These are phyloP conservation scores for Penicillium sclerotigenum DNA, from an alignment of 2,329 filamentous ascomycete species.

Conservation along the genomic window DNA sequence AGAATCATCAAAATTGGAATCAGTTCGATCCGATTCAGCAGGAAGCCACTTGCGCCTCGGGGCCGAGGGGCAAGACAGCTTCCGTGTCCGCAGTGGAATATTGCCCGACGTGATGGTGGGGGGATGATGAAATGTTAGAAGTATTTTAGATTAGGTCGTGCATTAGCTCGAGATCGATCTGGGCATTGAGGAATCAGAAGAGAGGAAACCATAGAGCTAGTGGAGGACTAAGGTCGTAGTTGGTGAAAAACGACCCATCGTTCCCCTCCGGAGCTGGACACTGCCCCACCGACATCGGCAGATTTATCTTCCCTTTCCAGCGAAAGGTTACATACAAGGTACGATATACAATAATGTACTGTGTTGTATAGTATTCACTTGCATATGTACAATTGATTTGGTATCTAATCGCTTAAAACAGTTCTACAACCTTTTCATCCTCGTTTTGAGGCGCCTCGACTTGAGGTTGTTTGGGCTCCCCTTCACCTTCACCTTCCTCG, in stretches of 20 bases:
- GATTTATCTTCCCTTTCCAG: neutral
- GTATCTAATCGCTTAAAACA: conserved; percentile 37
- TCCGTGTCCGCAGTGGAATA: conserved; percentile 25
- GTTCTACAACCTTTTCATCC: conserved; percentile 45
- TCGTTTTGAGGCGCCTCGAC: conserved; percentile 43
- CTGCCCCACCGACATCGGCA: conserved; percentile 5
- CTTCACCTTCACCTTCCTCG: conserved; percentile 57
- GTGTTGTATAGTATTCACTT: neutral
- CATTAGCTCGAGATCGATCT: conserved; percentile 10
- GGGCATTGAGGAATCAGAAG: conserved; percentile 4
- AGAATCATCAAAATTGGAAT: conserved; percentile 7
- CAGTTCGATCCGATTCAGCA: conserved; percentile 18
- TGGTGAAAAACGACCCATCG: neutral
- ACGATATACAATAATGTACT: neutral
- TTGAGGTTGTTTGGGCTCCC: conserved; percentile 34
- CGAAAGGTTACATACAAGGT: neutral
- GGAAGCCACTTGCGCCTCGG: conserved; percentile 23
- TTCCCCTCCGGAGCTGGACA: neutral
- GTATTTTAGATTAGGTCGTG: conserved; percentile 12
- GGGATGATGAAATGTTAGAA: conserved; percentile 9
- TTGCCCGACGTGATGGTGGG: conserved; percentile 14
- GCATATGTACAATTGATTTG: conserved; percentile 5
- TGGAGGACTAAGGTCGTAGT: neutral
- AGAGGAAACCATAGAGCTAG: neutral
- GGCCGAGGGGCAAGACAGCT: conserved; percentile 21